Base-by-base conservation (phyloP, 371 early-diverging fungal species). In the Mucor sp. region DNA sequence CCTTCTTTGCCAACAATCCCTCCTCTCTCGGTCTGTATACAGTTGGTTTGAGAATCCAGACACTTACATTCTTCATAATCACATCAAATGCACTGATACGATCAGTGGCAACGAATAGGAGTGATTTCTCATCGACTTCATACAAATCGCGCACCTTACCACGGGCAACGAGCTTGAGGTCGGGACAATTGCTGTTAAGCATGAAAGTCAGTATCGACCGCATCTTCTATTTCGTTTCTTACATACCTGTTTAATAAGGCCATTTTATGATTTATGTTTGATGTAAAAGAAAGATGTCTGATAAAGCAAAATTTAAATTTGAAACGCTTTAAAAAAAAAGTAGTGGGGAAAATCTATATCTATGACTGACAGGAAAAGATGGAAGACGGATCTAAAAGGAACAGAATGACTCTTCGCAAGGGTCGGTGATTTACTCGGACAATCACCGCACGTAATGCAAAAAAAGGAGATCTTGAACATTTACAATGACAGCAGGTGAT, bases 121-220 rank as follows among this genome's bases (percentile, higher is more conserved):
- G 84, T 6, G 90, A 83, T 58, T 88, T 75, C 12, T 90, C 91
- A 79, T 95, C 94, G 21, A 98, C 89, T 63, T 93, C 92, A 82
- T 99, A 99, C 66, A 99, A 85, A 77, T 99, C 98, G 63, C 99
- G 91, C 56, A 98, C 98, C 77, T 99, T 99, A 65, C 98, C 99
- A 44, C 97, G 90, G 21, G 95, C 94, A 60, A 99, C 67, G 56
- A 99, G 92, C 78, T 95, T 90, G 66, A 99, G 88, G 70, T 94
- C 94, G 1, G 98, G 98, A 79, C 94, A 94, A 41, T 88, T 74
- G 73, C 92, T 92, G 57, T 15, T 15, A 19, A 47, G 56, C 39
- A n/a, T 60, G 23, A 59, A 37, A 21, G 48, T 63, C 35, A 68
- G 63, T 27, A 47, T 50, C 6, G 19, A 25, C 19, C 6, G 3